These are phyloP conservation scores for Pseudogymnoascus sp. DNA, from an alignment of 2,329 filamentous ascomycete species.

Conservation along the genomic window DNA sequence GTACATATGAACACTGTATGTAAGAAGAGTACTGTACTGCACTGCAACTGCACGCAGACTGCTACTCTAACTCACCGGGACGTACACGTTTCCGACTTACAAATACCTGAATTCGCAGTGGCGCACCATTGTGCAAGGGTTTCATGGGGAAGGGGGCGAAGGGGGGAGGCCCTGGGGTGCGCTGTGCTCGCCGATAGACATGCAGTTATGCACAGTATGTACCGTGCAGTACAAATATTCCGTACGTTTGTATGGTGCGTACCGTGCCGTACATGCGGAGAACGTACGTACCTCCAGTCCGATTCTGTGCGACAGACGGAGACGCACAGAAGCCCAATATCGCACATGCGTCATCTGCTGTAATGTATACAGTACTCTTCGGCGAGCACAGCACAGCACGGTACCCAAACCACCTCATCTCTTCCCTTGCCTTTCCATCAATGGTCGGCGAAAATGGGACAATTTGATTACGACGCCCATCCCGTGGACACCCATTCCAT, in stretches of 20 bases:
- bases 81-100: neutral
- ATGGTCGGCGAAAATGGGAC: neutral
- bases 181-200: neutral
- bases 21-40: neutral
- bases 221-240: neutral
- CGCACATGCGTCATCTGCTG: neutral
- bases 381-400: neutral
- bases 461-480: neutral
- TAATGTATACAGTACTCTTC: neutral
- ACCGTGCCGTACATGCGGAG: neutral
- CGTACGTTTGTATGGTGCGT: neutral
- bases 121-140: neutral
- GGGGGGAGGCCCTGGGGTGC: neutral
- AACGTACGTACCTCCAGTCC: neutral
- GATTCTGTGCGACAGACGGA: neutral
- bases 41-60: neutral
- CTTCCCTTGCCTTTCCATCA: neutral
- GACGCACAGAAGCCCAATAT: neutral
- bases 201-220: neutral
- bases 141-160: neutral
- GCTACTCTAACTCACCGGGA: neutral
- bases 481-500: neutral
- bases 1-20: neutral
- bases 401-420: neutral
- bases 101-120: neutral